phyloP scores from a whole-genome alignment of 2,329 filamentous ascomycete species.

The Fonsecaea nubica region DNA sequence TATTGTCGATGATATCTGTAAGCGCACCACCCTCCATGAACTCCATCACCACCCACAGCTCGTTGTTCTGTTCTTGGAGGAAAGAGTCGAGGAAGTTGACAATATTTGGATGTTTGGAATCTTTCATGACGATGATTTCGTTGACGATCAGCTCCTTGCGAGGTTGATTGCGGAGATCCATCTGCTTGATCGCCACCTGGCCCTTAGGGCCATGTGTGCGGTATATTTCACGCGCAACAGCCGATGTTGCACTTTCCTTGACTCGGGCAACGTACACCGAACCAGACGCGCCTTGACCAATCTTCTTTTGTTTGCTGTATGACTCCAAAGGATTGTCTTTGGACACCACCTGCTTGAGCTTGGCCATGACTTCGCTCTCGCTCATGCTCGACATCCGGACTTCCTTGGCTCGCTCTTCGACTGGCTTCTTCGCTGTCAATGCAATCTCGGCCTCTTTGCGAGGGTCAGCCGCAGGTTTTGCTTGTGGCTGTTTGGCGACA shows the following conservation, averaged over 20 bases:
- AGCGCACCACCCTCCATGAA: slow-evolving; percentile 98
- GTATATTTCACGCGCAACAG: slow-evolving; percentile 77
- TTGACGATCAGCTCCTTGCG: slow-evolving; percentile 98
- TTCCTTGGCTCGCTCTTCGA: slow-evolving; percentile 81
- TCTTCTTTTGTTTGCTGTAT: slow-evolving; percentile 99
- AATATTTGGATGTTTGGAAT: slow-evolving; percentile 97
- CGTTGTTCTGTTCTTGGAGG: slow-evolving; percentile 88
- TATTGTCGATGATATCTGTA: slow-evolving; percentile 99
- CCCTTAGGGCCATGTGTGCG: slow-evolving; percentile 79
- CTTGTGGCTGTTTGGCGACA: slow-evolving; percentile 68
- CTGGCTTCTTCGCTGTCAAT: slow-evolving; percentile 78
- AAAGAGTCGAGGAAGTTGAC: slow-evolving; percentile 99
- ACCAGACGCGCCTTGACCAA: slow-evolving; percentile 95
- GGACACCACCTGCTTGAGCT: slow-evolving; percentile 90
- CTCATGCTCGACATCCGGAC: slow-evolving; percentile 99
- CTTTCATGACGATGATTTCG: slow-evolving; percentile 99
- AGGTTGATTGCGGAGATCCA: slow-evolving; percentile 97
- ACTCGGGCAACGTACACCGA: slow-evolving; percentile 98
- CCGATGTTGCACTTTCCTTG: slow-evolving; percentile 84
- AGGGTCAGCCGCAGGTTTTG: slow-evolving; percentile 64
- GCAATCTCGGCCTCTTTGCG: slow-evolving; percentile 90
- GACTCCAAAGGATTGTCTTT: slow-evolving; percentile 93
- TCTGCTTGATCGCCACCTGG: slow-evolving; percentile 98
- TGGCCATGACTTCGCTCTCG: slow-evolving; percentile 95
- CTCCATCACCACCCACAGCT: slow-evolving; percentile 99